These are phyloP conservation scores for Cryptococcus maquisensis DNA, from an alignment of 1,284 basidiomycete species.

Conservation along the genomic window DNA sequence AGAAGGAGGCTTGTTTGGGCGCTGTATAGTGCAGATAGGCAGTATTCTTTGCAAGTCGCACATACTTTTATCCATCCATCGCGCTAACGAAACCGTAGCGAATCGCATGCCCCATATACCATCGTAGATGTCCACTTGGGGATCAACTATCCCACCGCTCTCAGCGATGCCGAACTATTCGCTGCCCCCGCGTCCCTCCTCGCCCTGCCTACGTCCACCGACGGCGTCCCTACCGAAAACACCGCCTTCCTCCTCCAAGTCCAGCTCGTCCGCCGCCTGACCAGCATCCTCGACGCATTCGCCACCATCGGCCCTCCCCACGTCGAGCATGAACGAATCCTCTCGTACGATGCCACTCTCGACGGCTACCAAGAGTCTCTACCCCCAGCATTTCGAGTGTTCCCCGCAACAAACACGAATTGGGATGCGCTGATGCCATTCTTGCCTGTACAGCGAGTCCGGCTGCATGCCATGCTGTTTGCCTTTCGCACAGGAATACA, in stretches of 20 bases:
- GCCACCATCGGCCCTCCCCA: constrained; percentile 33
- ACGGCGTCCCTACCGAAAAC: constrained; percentile 32
- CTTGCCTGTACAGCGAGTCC: constrained; percentile 37
- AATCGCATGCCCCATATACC: constrained; percentile 42
- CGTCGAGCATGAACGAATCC: constrained; percentile 33
- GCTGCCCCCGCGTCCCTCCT: constrained; percentile 30
- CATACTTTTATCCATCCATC: neutral
- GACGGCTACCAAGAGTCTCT: constrained; percentile 40
- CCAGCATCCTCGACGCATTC: constrained; percentile 40
- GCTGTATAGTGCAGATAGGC: constrained; percentile 41
- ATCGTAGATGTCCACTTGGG: constrained; percentile 41
- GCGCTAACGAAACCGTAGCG: constrained; percentile 13
- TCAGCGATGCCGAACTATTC: constrained; percentile 41
- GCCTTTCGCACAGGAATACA: constrained; percentile 37
- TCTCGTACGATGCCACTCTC: constrained; percentile 37
- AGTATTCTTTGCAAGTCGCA: constrained; percentile 35
- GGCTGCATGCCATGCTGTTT: constrained; percentile 35
- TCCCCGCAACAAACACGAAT: constrained; percentile 37
- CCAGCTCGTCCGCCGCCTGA: constrained; percentile 37
- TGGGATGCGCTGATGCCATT: constrained; percentile 36
- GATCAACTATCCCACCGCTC: constrained; percentile 38
- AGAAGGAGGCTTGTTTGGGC: constrained; percentile 42
- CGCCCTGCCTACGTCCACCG: constrained; percentile 33
- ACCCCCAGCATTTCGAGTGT: constrained; percentile 40
- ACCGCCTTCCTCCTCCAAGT: constrained; percentile 42